Conservation (phyloP, 768 basidiomycete species). For the Leucocoprinus birnbaumii region DNA sequence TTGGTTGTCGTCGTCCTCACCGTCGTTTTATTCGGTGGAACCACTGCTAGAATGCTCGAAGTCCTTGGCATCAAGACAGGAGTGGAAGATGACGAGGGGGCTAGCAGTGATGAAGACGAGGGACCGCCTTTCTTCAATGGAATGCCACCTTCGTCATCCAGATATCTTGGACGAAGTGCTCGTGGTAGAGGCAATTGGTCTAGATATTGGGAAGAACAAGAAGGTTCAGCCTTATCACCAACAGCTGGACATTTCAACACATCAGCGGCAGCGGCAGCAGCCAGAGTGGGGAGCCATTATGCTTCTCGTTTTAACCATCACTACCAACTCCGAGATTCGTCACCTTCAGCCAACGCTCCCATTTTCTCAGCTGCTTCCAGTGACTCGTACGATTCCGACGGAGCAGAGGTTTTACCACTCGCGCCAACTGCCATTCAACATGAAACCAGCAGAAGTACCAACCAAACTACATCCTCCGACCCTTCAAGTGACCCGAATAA, state of each 20-base stretch:
- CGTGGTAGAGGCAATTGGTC: constrained; percentile 34
- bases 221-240: constrained; percentile 32
- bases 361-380: constrained; percentile 72
- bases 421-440: constrained; percentile 45
- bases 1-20: constrained; percentile 95
- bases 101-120: constrained; percentile 54
- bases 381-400: constrained; percentile 75
- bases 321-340: constrained; percentile 2
- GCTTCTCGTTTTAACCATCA: constrained; percentile 54
- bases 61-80: constrained; percentile 94
- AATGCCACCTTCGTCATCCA: constrained; percentile 9
- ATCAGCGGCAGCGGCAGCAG: constrained; percentile 25
- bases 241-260: constrained; percentile 9
- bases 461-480: constrained; percentile 6
- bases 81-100: constrained; percentile 86
- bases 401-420: constrained; percentile 74
- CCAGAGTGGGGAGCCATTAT: constrained; percentile 58
- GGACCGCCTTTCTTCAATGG: constrained; percentile 23
- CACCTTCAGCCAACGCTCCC: constrained; percentile 15
- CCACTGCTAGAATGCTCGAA: constrained; percentile 96
- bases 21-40: constrained; percentile 93
- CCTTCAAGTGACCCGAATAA: neutral
- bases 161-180: constrained; percentile 31
- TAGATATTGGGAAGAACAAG: constrained; percentile 43
- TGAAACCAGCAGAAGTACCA: constrained; percentile 5